Conservation (phyloP, 768 basidiomycete genomes). For the Tricholoma terreum region DNA sequence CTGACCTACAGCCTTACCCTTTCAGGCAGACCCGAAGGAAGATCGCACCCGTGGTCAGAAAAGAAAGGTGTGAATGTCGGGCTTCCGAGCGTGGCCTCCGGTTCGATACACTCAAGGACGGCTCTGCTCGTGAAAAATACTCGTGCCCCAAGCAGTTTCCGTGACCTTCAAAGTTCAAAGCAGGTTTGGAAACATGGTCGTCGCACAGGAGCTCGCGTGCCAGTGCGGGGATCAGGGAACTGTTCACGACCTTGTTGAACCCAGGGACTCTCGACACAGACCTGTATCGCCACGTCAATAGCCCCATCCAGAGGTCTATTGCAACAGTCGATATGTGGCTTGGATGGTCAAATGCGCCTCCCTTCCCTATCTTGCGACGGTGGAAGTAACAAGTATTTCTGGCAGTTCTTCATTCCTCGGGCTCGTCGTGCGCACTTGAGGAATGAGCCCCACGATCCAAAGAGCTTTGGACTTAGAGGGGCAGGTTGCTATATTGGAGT, state of each 20-base stretch:
- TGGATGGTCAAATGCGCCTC: conserved; percentile 38
- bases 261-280: conserved; percentile 42
- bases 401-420: conserved; percentile 41
- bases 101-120: conserved; percentile 42
- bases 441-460: background rate
- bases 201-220: conserved; percentile 37
- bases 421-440: conserved; percentile 21
- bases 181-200: conserved; percentile 36
- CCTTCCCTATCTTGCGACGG: background rate
- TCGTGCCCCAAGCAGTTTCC: conserved; percentile 14
- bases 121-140: conserved; percentile 28
- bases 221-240: conserved; percentile 40
- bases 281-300: conserved; percentile 24
- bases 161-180: conserved; percentile 33
- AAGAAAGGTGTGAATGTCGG: too few relatives aligned
- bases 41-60: too few relatives aligned
- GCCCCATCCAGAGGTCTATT: conserved; percentile 2
- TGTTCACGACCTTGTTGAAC: conserved; percentile 39
- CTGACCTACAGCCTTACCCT: background rate
- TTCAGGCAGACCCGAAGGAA: conserved; percentile 30
- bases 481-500: too few relatives aligned
- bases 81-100: conserved; percentile 30
- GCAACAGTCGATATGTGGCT: conserved; percentile 11
- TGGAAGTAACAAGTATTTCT: background rate
- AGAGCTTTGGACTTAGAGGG: too few relatives aligned